Percentiles rank a stretch among this genome's conserved stretches.
phyloP scores from a whole-genome alignment of 2,329 filamentous ascomycete genomes.

The Colletotrichum sp. region DNA sequence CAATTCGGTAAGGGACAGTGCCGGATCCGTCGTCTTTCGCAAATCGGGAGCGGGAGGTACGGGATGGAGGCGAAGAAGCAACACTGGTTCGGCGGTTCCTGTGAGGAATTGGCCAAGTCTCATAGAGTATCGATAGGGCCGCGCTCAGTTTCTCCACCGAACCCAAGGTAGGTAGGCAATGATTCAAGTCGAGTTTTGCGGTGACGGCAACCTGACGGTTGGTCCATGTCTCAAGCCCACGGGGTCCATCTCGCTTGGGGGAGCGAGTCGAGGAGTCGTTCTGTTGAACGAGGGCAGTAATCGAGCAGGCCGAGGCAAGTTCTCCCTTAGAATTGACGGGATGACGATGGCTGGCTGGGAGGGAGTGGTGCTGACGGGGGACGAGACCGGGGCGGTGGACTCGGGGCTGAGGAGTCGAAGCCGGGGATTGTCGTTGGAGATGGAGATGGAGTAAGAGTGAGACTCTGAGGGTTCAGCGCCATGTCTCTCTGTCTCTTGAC shows the following conservation, averaged over 20 bases:
- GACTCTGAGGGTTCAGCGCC: slow-evolving; percentile 11
- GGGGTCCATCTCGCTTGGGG: neutral
- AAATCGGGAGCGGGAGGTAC: neutral
- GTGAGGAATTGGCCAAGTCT: neutral
- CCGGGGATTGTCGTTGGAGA: neutral
- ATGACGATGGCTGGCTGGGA: slow-evolving; percentile 2
- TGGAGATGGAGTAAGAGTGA: neutral
- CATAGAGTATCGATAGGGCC: neutral
- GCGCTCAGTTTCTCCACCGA: neutral
- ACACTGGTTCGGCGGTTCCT: neutral
- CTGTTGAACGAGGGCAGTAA: neutral
- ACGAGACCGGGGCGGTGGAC: neutral
- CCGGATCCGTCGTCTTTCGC: neutral
- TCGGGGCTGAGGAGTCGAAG: neutral
- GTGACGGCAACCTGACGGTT: neutral
- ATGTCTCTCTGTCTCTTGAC: neutral
- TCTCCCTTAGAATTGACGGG: neutral
- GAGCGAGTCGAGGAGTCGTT: neutral
- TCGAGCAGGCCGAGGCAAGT: neutral
- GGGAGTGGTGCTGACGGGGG: neutral
- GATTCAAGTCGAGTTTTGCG: neutral
- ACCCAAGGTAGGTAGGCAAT: neutral
- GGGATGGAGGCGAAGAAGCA: neutral
- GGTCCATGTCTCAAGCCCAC: neutral
- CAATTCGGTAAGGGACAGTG: neutral